These are phyloP conservation scores for Exophiala sideris DNA, from an alignment of 2,329 filamentous ascomycete genomes.

Conservation along the genomic window DNA sequence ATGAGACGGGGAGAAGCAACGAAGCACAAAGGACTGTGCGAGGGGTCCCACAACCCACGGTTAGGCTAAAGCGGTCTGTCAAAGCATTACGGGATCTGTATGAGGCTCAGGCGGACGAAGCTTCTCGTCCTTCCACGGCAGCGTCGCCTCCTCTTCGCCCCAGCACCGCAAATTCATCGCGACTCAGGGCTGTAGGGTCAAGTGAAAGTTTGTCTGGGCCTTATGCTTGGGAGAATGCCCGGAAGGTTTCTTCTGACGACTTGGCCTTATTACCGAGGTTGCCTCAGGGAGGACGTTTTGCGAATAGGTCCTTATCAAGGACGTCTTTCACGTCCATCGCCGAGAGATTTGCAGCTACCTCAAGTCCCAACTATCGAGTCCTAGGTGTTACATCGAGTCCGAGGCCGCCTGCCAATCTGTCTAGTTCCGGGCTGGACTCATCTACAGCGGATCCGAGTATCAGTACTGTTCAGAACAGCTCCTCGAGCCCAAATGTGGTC, in stretches of 20 bases:
- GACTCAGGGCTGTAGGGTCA: slow-evolving; percentile 27
- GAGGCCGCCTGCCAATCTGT: slow-evolving; percentile 7
- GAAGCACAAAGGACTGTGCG: slow-evolving; percentile 7
- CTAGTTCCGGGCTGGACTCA: slow-evolving; percentile 8
- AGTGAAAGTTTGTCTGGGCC: slow-evolving; percentile 26
- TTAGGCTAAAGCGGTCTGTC: slow-evolving; percentile 29
- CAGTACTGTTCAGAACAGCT: slow-evolving; percentile 23
- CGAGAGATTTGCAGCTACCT: slow-evolving; percentile 11
- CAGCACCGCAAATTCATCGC: slow-evolving; percentile 18
- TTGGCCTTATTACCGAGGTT: slow-evolving; percentile 23
- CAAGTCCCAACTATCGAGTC: slow-evolving; percentile 26
- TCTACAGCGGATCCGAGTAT: slow-evolving; percentile 12
- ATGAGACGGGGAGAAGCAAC: slow-evolving; percentile 8
- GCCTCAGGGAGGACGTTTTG: slow-evolving; percentile 7
- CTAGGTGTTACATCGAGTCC: slow-evolving; percentile 20
- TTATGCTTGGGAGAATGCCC: slow-evolving; percentile 25
- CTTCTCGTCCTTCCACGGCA: slow-evolving; percentile 26
- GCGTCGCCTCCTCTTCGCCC: slow-evolving; percentile 23
- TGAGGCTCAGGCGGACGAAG: slow-evolving; percentile 28
- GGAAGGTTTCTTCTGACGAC: slow-evolving; percentile 26
- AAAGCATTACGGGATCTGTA: slow-evolving; percentile 29
- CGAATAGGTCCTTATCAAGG: slow-evolving; percentile 18
- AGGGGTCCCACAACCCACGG: slow-evolving; percentile 15
- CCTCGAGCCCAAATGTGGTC: slow-evolving; percentile 42
- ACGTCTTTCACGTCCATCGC: slow-evolving; percentile 23